A percentile compares a stretch with the other conserved stretches of the same genome.
These are phyloP conservation scores for Tulasnella sp. DNA, from an alignment of 768 basidiomycete genomes.

Conservation along the genomic window DNA sequence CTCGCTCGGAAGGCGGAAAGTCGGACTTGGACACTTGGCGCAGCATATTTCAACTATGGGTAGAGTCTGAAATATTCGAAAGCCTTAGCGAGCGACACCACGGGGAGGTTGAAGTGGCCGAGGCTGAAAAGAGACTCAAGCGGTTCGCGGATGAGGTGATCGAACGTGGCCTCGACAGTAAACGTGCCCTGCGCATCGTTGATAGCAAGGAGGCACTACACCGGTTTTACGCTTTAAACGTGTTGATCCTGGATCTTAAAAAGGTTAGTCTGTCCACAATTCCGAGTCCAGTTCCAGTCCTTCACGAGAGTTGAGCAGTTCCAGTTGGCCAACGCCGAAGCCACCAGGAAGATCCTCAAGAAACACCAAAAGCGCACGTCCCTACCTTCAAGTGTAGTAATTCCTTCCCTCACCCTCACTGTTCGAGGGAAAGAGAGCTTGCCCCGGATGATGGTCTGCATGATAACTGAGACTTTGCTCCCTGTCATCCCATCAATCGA, in stretches of 20 bases:
- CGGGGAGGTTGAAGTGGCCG: slow-evolving; percentile 66
- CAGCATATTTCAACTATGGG: slow-evolving; percentile 82
- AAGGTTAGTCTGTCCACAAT: slow-evolving; percentile 46
- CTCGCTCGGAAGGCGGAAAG: slow-evolving; percentile 35
- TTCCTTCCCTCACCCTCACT: slow-evolving; percentile 37
- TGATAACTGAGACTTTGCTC: slow-evolving; percentile 74
- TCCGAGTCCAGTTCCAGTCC: slow-evolving; percentile 32
- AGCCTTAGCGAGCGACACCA: slow-evolving; percentile 57
- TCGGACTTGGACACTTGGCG: slow-evolving; percentile 83
- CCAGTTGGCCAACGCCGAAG: slow-evolving; percentile 79
- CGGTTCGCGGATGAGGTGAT: slow-evolving; percentile 60
- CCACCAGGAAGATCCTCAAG: slow-evolving; percentile 88
- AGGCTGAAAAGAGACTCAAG: slow-evolving; percentile 62
- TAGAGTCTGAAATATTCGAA: slow-evolving; percentile 84
- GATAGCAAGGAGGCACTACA: slow-evolving; percentile 59
- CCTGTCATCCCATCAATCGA: slow-evolving; percentile 76
- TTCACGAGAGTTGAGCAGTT: slow-evolving; percentile 48
- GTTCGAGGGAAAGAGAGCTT: slow-evolving; percentile 43
- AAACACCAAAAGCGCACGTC: slow-evolving; percentile 90
- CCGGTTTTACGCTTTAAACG: slow-evolving; percentile 70
- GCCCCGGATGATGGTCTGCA: slow-evolving; percentile 68
- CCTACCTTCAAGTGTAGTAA: slow-evolving; percentile 42
- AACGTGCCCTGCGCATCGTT: slow-evolving; percentile 52
- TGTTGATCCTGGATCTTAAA: slow-evolving; percentile 74
- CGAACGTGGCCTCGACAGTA: slow-evolving; percentile 53